These are phyloP conservation scores for Austropuccinia psidii DNA, from an alignment of 1,284 basidiomycete species.

Conservation along the genomic window DNA sequence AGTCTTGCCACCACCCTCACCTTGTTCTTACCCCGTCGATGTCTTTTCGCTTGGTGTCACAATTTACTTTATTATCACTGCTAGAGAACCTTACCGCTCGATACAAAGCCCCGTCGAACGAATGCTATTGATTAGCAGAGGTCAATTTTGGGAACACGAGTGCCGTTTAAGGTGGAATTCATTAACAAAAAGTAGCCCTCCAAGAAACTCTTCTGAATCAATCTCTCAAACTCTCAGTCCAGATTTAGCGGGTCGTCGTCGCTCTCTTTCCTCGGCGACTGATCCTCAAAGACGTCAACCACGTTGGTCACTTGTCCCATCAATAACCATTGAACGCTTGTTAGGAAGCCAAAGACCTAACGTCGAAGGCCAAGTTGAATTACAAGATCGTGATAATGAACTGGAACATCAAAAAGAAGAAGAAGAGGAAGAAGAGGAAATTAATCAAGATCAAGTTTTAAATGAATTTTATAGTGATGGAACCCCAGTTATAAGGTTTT, in stretches of 20 bases:
- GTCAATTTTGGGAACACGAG: conserved; percentile 51
- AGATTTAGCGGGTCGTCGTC: not conserved
- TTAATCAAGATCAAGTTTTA: not conserved
- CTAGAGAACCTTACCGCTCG: conserved; percentile 50
- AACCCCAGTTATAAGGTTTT: conserved; percentile 5
- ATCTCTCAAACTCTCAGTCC: not conserved
- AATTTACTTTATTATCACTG: conserved; percentile 50
- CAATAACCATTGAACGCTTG: not conserved
- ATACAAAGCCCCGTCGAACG: conserved; percentile 46
- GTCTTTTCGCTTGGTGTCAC: conserved; percentile 53
- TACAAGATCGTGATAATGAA: too few species aligned
- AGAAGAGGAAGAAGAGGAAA: not conserved
- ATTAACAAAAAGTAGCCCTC: conserved; percentile 29
- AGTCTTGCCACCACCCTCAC: conserved; percentile 45
- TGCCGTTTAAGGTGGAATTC: conserved; percentile 46
- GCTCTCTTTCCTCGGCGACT: too few species aligned
- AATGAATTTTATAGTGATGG: not conserved
- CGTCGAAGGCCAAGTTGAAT: too few species aligned
- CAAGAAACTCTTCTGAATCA: not conserved
- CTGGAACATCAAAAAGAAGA: not conserved
- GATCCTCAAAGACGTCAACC: too few species aligned
- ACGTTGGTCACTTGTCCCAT: not conserved
- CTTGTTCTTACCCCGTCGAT: conserved; percentile 52
- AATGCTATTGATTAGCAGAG: conserved; percentile 50
- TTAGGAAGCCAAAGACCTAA: too few species aligned